Conservation (phyloP, 2,329 filamentous ascomycete genomes). For the Hypoxylon sp. region DNA sequence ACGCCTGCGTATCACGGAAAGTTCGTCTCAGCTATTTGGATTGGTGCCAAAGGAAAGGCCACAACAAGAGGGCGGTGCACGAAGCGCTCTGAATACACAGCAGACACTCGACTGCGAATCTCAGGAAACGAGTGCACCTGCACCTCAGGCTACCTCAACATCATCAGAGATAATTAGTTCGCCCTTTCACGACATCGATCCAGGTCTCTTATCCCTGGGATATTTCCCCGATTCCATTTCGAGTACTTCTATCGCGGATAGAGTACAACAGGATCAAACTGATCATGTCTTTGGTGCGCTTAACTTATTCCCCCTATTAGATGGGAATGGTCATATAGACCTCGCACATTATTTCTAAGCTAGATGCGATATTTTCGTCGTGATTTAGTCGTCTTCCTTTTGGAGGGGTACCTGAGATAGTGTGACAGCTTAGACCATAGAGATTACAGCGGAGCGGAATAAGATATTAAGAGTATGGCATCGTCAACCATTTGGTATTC, state of each 20-base stretch:
- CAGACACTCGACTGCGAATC: not conserved
- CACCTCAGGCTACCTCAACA: not conserved
- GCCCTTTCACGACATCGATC: conserved; percentile 35
- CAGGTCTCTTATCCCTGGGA: conserved; percentile 39
- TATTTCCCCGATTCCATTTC: conserved; percentile 28
- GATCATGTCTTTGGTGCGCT: conserved; percentile 55
- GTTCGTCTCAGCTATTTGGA: conserved; percentile 61
- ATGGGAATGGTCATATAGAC: conserved; percentile 62
- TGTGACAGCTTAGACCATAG: too few species aligned
- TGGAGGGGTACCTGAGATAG: too few species aligned
- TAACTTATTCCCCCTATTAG: conserved; percentile 61
- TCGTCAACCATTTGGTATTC: too few species aligned
- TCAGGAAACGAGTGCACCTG: not conserved
- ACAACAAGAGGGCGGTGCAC: not conserved
- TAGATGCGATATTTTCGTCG: too few species aligned
- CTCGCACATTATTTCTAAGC: conserved; percentile 48
- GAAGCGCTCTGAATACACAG: too few species aligned
- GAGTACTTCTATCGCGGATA: conserved; percentile 46
- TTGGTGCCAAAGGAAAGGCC: conserved; percentile 50
- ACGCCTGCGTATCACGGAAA: conserved; percentile 57
- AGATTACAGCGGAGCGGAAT: too few species aligned
- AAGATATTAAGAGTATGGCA: too few species aligned
- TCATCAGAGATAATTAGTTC: conserved; percentile 14
- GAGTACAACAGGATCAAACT: conserved; percentile 49
- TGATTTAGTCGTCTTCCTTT: too few species aligned